Evolutionary conservation across 139 green algal genomes (phyloP), one percentile per base, ranked within the genome.

Genomic region (Mesotaenium endlicherianum): DNA sequence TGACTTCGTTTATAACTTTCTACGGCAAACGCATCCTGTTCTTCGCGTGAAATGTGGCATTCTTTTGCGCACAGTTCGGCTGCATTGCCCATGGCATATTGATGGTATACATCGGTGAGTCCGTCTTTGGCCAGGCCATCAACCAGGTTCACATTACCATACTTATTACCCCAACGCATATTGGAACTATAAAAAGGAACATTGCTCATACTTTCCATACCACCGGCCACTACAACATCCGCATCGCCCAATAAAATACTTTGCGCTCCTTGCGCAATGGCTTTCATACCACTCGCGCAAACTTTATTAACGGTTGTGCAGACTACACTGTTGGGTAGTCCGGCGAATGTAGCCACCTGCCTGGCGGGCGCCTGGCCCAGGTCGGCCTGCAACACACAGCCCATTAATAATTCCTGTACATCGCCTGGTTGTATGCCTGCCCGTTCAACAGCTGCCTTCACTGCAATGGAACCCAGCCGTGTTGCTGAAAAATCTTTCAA

Each of bases 291-390:
- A 3, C 86, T 92, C 5, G 91, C 88, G 81, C 94, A 97, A 1
- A 97, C 93, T 86, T 97, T 97, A 90, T 98, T 98, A 26, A 98
- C 82, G 1, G 88, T 91, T 0, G 94, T 97, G 88, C 91, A 95
- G 20, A 93, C 89, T 2, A 89, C 86, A 30, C 34, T 83, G n/a
- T 80, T 34, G 0, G 92, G 91, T 44, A 97, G 87, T 0, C 93
- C 92, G 0, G 93, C 94, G n/a, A n/a, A n/a, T n/a, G n/a, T n/a
- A 0, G 91, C 90, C 0, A 94, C 94, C 84, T 98, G 95, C 14
- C 92, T 90, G 0, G 92, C 92, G 34, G 95, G 95, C 0, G 95
- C 95, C 89, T 96, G 93, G 0, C 93, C 93, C 6, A 96, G 55
- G 43, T 92, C 93, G 16, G 92, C 91, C 16, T 55, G 87, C 1